Conservation (phyloP, 2,329 filamentous ascomycete genomes). For the Torrubiella hemipterigena region DNA sequence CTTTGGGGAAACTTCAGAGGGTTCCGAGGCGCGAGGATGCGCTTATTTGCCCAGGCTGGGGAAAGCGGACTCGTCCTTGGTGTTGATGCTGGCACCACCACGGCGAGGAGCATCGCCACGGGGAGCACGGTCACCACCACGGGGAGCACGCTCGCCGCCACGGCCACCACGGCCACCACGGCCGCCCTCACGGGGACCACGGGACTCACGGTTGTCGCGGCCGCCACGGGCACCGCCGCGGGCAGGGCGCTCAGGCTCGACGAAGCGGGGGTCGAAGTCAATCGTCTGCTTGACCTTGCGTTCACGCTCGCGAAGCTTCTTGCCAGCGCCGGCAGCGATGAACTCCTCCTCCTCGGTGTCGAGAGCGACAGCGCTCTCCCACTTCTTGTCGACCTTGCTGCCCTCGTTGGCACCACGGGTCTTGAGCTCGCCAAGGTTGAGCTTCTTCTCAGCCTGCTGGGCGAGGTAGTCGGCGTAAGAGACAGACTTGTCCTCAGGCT, state of each 20-base stretch:
- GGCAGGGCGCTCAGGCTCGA: conserved; percentile 50
- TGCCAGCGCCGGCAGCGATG: conserved; percentile 62
- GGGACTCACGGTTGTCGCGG: conserved; percentile 39
- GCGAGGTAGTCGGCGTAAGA: conserved; percentile 84
- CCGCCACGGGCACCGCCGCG: conserved; percentile 23
- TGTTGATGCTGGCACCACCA: conserved; percentile 42
- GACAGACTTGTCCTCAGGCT: conserved; percentile 77
- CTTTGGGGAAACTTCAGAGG: too few species aligned
- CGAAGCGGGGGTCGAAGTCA: conserved; percentile 76
- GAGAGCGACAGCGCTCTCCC: conserved; percentile 69
- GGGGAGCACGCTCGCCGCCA: conserved; percentile 36
- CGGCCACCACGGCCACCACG: conserved; percentile 34
- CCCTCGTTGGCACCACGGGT: conserved; percentile 91
- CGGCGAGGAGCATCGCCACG: conserved; percentile 26
- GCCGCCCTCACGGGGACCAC: conserved; percentile 39
- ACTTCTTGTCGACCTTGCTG: conserved; percentile 80
- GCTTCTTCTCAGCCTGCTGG: conserved; percentile 61
- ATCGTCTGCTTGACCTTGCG: conserved; percentile 84
- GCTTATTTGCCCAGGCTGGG: conserved; percentile 45
- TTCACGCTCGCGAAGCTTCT: conserved; percentile 76
- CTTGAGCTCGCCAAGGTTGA: conserved; percentile 53
- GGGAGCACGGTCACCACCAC: conserved; percentile 30
- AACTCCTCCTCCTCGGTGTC: conserved; percentile 61
- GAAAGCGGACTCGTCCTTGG: conserved; percentile 46
- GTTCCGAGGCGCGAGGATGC: conserved; percentile 5